Evolutionary conservation across 176 grass and related monocot species (phyloP), one percentile per base, ranked within the genome.

Genomic region (Paspalum notatum): DNA sequence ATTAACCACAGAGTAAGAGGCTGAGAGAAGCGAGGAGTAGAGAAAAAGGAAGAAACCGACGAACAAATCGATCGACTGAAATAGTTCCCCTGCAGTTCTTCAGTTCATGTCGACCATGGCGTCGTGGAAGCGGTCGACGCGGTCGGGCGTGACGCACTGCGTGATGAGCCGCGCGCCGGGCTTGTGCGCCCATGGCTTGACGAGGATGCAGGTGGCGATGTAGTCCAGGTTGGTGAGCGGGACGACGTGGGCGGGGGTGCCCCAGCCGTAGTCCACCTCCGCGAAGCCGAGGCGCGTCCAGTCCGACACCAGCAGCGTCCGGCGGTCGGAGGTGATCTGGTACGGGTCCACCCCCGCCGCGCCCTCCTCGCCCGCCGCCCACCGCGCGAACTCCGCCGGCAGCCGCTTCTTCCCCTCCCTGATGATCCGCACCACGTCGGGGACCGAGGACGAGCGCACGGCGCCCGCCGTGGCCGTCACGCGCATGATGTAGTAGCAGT

Each of bases 401-500:
- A 96, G 75, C 60, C 90, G 80, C 75, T 88, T 90, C 88, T 96
- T 96, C 15, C 90, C 93, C 0, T 96, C 93, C 67, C 85, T 70
- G 82, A 96, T 96, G 26, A 92, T 79, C 90, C 71, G 88, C 9
- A 96, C 93, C 6, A 96, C 84, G 47, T 92, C 90, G 56, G 91
- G 78, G 17, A 96, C 78, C 7, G 90, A 82, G 8, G 90, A 77
- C 3, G 59, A 13, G 0, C 37, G 59, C 8, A 96, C 62, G 65
- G 47, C 73, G 0, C 81, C 85, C 4, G 90, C 86, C 1, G 85
- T 80, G 4, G 93, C 78, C 3, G 90, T 38, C 1, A 92, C 87
- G 65, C 86, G 85, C 93, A 96, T 96, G 82, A 96, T 96, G 78
- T 96, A 96, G 85, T 96, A 96, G 90, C 93, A 96, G 76, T 96